A percentile compares a stretch with the other conserved stretches of the same genome.
These are phyloP conservation scores for Sugiyamaella paludigena DNA, from an alignment of 1,139 yeast species.

Conservation along the genomic window DNA sequence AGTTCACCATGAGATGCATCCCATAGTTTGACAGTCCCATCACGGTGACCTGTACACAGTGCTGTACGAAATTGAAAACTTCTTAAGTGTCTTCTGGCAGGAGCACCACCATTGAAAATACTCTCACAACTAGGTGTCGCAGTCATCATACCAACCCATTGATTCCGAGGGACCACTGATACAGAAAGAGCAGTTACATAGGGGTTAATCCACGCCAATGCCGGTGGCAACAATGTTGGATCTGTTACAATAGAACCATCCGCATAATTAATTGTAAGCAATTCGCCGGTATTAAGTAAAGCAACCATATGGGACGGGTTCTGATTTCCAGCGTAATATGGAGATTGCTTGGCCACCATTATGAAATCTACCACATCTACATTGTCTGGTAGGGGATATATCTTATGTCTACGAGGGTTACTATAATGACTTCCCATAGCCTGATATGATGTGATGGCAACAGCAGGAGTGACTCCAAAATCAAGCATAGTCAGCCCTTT, in stretches of 20 bases:
- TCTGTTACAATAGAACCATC: conserved; percentile 55
- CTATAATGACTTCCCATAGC: conserved; percentile 78
- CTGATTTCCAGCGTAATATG: conserved; percentile 45
- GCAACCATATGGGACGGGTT: conserved; percentile 56
- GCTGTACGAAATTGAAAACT: conserved; percentile 61
- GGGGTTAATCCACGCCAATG: conserved; percentile 76
- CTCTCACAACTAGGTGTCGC: conserved; percentile 39
- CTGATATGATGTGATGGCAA: conserved; percentile 76
- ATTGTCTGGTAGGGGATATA: conserved; percentile 50
- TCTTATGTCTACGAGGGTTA: conserved; percentile 56
- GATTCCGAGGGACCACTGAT: conserved; percentile 55
- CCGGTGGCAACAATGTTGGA: conserved; percentile 70
- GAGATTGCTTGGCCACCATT: conserved; percentile 48
- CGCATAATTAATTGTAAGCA: conserved; percentile 53
- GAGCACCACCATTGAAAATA: conserved; percentile 72
- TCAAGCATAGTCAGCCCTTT: conserved; percentile 64
- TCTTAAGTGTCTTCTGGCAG: conserved; percentile 55
- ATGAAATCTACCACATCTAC: conserved; percentile 46
- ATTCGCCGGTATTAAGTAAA: conserved; percentile 57
- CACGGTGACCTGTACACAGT: conserved; percentile 74
- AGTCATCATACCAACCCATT: conserved; percentile 74
- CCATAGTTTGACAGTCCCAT: conserved; percentile 75
- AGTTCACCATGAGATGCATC: conserved; percentile 77
- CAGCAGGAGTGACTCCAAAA: conserved; percentile 77
- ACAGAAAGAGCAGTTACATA: conserved; percentile 58